Conservation (phyloP, 73 alveolate species). For the Paramecium octaurelia region DNA sequence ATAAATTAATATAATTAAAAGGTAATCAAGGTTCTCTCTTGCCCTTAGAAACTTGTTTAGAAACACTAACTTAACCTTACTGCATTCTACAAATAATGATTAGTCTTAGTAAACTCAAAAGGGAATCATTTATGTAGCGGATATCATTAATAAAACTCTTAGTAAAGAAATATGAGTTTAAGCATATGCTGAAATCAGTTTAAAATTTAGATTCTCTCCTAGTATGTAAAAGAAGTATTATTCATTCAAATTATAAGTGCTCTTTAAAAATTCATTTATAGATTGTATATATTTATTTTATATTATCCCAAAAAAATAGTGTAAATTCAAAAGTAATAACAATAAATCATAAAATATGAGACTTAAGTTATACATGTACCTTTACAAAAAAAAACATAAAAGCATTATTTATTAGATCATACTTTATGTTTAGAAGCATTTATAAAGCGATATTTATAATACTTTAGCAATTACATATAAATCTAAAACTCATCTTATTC, state of each 20-base stretch:
- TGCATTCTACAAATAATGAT: background rate
- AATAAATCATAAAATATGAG: background rate
- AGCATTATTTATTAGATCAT: background rate
- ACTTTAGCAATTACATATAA: background rate
- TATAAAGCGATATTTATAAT: background rate
- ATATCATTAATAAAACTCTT: background rate
- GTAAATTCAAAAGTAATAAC: background rate
- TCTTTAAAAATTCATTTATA: background rate
- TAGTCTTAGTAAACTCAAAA: background rate
- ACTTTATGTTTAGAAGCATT: no score
- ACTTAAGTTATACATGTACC: background rate
- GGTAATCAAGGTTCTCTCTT: background rate
- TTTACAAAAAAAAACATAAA: background rate
- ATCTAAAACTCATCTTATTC: background rate
- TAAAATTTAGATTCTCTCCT: background rate
- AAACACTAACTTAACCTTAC: background rate
- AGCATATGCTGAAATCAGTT: background rate
- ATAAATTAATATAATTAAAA: background rate
- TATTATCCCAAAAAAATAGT: background rate
- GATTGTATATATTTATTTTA: background rate
- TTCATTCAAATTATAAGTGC: background rate
- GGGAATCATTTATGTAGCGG: background rate
- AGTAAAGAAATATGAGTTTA: background rate
- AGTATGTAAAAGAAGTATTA: constrained; percentile 26
- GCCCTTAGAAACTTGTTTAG: background rate